phyloP scores from a whole-genome alignment of 352 stramenopile genomes.

The Phytophthora podocarpi region DNA sequence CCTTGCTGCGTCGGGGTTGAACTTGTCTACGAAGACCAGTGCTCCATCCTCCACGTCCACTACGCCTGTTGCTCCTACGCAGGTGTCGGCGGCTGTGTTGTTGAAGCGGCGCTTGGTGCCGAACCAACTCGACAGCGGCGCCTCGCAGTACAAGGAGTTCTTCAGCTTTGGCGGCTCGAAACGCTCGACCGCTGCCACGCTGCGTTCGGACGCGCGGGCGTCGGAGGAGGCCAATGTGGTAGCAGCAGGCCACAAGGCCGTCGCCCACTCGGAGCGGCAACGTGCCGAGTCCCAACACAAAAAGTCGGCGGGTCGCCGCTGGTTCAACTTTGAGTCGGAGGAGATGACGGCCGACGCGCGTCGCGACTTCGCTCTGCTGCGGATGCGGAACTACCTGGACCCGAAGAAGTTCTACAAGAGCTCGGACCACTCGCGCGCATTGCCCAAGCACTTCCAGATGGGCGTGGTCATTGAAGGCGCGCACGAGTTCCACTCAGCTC shows the following conservation, averaged over 20 bases:
- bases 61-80: not conserved
- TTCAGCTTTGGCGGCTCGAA: slow-evolving; percentile 36
- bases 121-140: slow-evolving; percentile 72
- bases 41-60: not conserved
- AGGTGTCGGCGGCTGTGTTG: slow-evolving; percentile 3
- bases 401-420: slow-evolving; percentile 98
- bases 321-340: slow-evolving; percentile 93
- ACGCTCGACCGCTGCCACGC: slow-evolving; percentile 20
- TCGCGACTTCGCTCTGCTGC: slow-evolving; percentile 91
- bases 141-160: slow-evolving; percentile 46
- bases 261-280: slow-evolving; percentile 55
- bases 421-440: slow-evolving; percentile 78
- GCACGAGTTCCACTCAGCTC: slow-evolving; percentile 89
- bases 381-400: slow-evolving; percentile 95
- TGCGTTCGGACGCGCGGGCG: slow-evolving; percentile 47
- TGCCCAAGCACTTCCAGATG: slow-evolving; percentile 92
- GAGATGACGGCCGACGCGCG: slow-evolving; percentile 89
- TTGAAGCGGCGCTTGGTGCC: slow-evolving; percentile 47
- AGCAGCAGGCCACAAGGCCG: slow-evolving; percentile 36
- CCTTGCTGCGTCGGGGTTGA: slow-evolving; percentile 53
- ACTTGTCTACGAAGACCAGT: slow-evolving; percentile 30
- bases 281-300: slow-evolving; percentile 54
- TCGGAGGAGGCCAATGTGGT: slow-evolving; percentile 61
- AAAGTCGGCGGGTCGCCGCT: slow-evolving; percentile 77
- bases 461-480: slow-evolving; percentile 93